phyloP scores from a whole-genome alignment of 192 early-diverging fungal species.

The Umbelopsis sp. region DNA sequence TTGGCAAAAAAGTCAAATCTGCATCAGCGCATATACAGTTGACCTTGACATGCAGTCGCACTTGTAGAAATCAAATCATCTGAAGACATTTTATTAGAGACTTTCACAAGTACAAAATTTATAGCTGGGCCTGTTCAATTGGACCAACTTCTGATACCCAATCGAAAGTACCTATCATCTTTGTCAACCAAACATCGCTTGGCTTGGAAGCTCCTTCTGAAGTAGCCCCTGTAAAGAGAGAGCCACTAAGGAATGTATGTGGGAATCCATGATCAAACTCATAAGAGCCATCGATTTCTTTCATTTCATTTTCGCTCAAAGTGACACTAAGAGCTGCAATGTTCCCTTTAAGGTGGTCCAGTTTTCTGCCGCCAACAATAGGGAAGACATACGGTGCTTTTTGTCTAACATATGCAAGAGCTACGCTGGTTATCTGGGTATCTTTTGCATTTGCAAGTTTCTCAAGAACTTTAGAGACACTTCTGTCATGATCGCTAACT shows the following conservation, averaged over 20 bases:
- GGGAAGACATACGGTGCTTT: constrained; percentile 15
- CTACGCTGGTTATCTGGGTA: not conserved
- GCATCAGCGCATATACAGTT: no score
- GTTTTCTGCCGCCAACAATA: not conserved
- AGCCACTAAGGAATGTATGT: not conserved
- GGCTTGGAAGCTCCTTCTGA: not conserved
- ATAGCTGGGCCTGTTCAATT: not conserved
- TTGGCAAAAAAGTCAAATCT: no score
- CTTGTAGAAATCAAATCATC: no score
- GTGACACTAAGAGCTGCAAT: not conserved
- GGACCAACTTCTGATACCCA: not conserved
- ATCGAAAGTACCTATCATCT: not conserved
- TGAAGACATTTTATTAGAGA: no score
- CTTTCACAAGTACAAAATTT: no score
- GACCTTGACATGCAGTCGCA: no score
- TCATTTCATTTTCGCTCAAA: not conserved
- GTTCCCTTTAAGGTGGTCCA: constrained; percentile 3
- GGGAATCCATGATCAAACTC: constrained; percentile 9
- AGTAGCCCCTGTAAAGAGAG: not conserved
- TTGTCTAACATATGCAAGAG: not conserved
- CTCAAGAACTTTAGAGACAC: not conserved
- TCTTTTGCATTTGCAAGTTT: not conserved
- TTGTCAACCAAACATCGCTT: not conserved
- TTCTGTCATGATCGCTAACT: not conserved
- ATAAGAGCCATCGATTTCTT: not conserved